Evolutionary conservation across 2,329 filamentous ascomycete genomes (phyloP).

Genomic region (Lasiodiplodia theobromae): DNA sequence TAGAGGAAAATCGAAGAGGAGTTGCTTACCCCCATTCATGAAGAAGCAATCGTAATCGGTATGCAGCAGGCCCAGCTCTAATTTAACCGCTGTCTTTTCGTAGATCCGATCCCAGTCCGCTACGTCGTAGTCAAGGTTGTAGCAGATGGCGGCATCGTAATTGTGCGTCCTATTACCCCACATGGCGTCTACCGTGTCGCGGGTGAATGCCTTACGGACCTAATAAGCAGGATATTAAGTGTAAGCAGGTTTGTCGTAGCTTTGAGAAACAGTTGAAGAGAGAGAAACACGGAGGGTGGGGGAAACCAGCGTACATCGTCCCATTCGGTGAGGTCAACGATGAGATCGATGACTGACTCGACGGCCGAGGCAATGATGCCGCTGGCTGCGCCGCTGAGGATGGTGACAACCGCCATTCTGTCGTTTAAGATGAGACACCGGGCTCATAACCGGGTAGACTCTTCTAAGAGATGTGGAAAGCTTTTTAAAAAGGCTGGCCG

Average conservation of each 20-base stretch:
- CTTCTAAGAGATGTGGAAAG: too few species aligned
- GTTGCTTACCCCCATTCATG: background rate
- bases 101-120: background rate
- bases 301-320: background rate
- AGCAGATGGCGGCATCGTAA: slow-evolving; percentile 24
- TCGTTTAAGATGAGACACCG: too few species aligned
- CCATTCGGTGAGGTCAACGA: slow-evolving; percentile 8
- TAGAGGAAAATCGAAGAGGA: background rate
- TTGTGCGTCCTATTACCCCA: background rate
- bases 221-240: background rate
- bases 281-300: too few species aligned
- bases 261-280: background rate
- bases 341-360: background rate
- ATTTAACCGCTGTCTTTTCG: background rate
- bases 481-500: too few species aligned
- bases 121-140: slow-evolving; percentile 12
- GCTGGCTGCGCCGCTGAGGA: slow-evolving; percentile 4
- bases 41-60: slow-evolving; percentile 27
- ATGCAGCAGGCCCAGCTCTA: background rate
- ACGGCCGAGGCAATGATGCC: background rate
- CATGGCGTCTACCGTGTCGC: slow-evolving; percentile 4
- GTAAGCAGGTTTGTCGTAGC: background rate
- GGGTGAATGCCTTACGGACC: slow-evolving; percentile 13
- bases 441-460: too few species aligned
- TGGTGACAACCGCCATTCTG: slow-evolving; percentile 3